These are phyloP conservation scores for Smittium culicis DNA, from an alignment of 371 early-diverging fungal genomes.

Conservation along the genomic window DNA sequence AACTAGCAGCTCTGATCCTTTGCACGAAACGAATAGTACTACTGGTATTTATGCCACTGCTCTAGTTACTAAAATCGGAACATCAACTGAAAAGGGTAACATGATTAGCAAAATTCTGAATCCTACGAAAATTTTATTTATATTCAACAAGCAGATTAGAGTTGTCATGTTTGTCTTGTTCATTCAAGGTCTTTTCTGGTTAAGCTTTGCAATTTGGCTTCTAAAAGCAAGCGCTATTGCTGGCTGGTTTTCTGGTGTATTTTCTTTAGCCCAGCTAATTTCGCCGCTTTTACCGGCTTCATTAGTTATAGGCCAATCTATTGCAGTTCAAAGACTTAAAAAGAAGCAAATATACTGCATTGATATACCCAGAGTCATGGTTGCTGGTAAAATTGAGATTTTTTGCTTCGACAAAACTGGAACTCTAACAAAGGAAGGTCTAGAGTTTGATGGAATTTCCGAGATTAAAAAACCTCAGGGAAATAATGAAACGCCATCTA, in stretches of 20 bases:
- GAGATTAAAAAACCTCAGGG: neutral
- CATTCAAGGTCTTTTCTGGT: constrained; percentile 36
- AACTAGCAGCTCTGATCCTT: constrained; percentile 2
- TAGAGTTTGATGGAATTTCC: constrained; percentile 34
- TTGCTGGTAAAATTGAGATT: constrained; percentile 75
- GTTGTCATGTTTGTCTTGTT: constrained; percentile 46
- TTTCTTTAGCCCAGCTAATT: constrained; percentile 47
- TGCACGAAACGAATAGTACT: neutral
- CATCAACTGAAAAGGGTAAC: constrained; percentile 55
- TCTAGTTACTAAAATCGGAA: constrained; percentile 59
- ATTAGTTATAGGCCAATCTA: constrained; percentile 60
- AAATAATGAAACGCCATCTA: constrained; percentile 16
- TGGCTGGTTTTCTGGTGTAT: constrained; percentile 44
- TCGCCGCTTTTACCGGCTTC: constrained; percentile 54
- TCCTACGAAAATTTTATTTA: constrained; percentile 44
- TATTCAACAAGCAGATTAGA: constrained; percentile 58
- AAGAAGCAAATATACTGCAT: constrained; percentile 47
- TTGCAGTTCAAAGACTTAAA: constrained; percentile 49
- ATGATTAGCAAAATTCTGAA: constrained; percentile 62
- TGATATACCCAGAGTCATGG: constrained; percentile 62
- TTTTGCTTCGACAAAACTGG: constrained; percentile 78
- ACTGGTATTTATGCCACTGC: constrained; percentile 12
- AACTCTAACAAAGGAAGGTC: constrained; percentile 42
- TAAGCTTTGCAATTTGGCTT: constrained; percentile 38
- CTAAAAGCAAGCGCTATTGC: constrained; percentile 46